A percentile compares a stretch with the other conserved stretches of the same genome.
These are phyloP conservation scores for Zhuliangozyma parablackwelliae DNA, from an alignment of 1,139 yeast genomes.

Conservation along the genomic window DNA sequence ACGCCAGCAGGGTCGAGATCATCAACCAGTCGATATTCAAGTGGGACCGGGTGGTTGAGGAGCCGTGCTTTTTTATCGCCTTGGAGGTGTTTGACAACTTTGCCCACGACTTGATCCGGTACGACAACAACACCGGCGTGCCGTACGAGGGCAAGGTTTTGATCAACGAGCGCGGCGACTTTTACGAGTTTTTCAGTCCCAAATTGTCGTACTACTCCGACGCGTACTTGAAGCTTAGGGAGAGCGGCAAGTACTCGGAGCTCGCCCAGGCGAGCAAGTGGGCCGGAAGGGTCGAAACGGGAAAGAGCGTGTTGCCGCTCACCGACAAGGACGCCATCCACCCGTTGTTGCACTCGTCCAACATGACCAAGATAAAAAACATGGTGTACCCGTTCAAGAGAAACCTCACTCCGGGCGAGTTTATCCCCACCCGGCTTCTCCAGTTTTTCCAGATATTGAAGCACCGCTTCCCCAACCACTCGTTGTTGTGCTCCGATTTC, in stretches of 20 bases:
- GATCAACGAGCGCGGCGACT: slow-evolving; percentile 70
- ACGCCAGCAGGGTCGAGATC: slow-evolving; percentile 50
- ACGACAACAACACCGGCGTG: slow-evolving; percentile 61
- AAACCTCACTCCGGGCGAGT: slow-evolving; percentile 69
- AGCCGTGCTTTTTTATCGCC: slow-evolving; percentile 78
- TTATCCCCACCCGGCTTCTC: slow-evolving; percentile 70
- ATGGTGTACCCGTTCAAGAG: slow-evolving; percentile 57
- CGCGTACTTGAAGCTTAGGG: slow-evolving; percentile 52
- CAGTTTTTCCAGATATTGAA: slow-evolving; percentile 64
- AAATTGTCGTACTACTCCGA: slow-evolving; percentile 60
- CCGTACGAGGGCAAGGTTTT: slow-evolving; percentile 80
- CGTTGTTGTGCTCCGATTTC: slow-evolving; percentile 70
- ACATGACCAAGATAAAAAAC: slow-evolving; percentile 26
- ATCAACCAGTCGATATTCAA: slow-evolving; percentile 73
- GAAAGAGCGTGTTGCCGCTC: slow-evolving; percentile 28
- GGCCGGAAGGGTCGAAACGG: slow-evolving; percentile 18
- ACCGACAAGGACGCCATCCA: slow-evolving; percentile 32
- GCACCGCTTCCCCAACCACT: slow-evolving; percentile 70
- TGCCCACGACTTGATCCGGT: slow-evolving; percentile 76
- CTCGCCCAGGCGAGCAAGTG: slow-evolving; percentile 19
- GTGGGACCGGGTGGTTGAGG: slow-evolving; percentile 60
- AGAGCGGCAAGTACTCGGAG: slow-evolving; percentile 37
- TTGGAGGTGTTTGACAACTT: slow-evolving; percentile 84
- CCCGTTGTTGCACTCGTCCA: slow-evolving; percentile 36
- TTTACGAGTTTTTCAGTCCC: slow-evolving; percentile 69